These are phyloP conservation scores for Geranomyces michiganensis DNA, from an alignment of 192 early-diverging fungal species.

Conservation along the genomic window DNA sequence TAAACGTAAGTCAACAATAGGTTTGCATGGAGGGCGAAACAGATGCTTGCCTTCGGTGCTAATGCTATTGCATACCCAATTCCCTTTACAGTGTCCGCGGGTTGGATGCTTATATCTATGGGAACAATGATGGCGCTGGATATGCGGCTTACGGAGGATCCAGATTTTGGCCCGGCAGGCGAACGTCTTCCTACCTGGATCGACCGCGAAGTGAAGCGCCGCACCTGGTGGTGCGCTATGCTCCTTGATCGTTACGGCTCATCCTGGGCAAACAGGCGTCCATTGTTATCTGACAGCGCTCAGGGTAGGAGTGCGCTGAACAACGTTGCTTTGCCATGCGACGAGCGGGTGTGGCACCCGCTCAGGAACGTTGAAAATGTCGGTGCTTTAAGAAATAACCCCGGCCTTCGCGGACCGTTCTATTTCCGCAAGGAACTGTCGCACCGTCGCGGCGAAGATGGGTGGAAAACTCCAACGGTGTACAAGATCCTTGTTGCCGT, in stretches of 20 bases:
- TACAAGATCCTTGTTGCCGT: neutral
- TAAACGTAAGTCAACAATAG: neutral
- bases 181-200: constrained; percentile 6
- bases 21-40: no score
- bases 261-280: constrained; percentile 10
- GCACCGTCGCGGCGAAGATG: neutral
- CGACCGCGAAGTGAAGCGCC: constrained; percentile 12
- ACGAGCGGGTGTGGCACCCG: constrained; percentile 11
- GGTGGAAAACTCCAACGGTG: neutral
- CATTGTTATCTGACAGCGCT: neutral
- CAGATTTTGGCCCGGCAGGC: neutral
- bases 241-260: constrained; percentile 10
- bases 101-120: constrained; percentile 6
- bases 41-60: no score
- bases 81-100: neutral
- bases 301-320: neutral
- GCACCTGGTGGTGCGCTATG: constrained; percentile 10
- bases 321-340: constrained; percentile 12
- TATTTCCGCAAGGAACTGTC: neutral
- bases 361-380: neutral
- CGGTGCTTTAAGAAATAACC: neutral
- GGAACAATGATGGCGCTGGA: neutral
- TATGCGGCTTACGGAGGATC: neutral
- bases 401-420: neutral
- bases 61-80: no score